These are phyloP conservation scores for Fusarium neocosmosporiellum DNA, from an alignment of 2,329 filamentous ascomycete species.

Conservation along the genomic window DNA sequence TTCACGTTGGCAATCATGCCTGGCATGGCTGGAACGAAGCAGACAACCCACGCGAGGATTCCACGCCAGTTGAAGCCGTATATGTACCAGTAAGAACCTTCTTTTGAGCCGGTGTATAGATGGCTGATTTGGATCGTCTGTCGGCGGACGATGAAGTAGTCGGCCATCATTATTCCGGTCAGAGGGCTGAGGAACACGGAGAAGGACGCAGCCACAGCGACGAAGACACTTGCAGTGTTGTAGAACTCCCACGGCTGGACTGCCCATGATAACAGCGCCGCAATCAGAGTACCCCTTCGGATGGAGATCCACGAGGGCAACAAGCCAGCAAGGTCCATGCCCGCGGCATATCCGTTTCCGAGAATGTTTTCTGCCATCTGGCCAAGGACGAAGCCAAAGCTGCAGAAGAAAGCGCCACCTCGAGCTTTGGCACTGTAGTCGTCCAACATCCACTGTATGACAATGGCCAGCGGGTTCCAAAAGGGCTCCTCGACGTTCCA, in stretches of 20 bases:
- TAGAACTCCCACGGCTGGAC: neutral
- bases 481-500: neutral
- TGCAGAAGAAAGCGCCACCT: neutral
- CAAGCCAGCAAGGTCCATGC: slow-evolving; percentile 3
- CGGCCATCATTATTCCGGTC: neutral
- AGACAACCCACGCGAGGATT: neutral
- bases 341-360: neutral
- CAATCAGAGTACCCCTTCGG: neutral
- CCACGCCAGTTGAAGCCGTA: neutral
- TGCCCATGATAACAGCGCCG: neutral
- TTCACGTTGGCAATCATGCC: neutral
- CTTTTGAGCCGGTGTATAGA: neutral
- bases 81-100: neutral
- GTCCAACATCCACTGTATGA: neutral
- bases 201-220: neutral
- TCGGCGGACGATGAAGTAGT: neutral
- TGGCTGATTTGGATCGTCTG: neutral
- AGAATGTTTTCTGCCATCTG: neutral
- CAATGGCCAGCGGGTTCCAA: slow-evolving; percentile 1
- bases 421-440: neutral
- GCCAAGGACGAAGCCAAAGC: neutral
- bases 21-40: neutral
- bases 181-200: neutral
- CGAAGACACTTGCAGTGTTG: neutral
- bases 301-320: neutral